These are phyloP conservation scores for Fennellomyces sp. DNA, from an alignment of 371 early-diverging fungal species.

Conservation along the genomic window DNA sequence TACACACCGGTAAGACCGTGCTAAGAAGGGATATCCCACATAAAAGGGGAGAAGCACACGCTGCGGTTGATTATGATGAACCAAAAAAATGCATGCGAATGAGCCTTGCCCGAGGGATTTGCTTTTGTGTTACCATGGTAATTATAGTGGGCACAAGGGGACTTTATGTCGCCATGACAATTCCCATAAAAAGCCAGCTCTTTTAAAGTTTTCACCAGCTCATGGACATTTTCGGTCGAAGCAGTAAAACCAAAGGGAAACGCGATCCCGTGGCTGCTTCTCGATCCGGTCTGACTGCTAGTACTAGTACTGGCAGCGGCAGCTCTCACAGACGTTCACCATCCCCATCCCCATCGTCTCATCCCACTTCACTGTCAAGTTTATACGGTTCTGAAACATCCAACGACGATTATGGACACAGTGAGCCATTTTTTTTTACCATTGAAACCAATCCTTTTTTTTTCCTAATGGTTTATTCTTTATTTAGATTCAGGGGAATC, in stretches of 20 bases:
- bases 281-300: not conserved
- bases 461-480: too few relatives aligned
- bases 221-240: constrained; percentile 33
- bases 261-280: constrained; percentile 18
- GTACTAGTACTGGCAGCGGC: constrained; percentile 7
- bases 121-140: too few relatives aligned
- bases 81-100: too few relatives aligned
- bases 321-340: not conserved
- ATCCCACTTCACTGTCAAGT: constrained; percentile 11
- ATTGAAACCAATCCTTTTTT: not conserved
- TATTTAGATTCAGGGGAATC: constrained; percentile 14
- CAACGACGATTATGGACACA: constrained; percentile 19
- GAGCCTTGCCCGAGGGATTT: too few relatives aligned
- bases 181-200: too few relatives aligned
- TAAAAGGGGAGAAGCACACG: too few relatives aligned
- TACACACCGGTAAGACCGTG: too few relatives aligned
- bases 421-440: not conserved
- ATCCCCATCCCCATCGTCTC: constrained; percentile 14
- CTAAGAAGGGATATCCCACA: too few relatives aligned
- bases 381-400: constrained; percentile 12
- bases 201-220: too few relatives aligned
- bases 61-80: too few relatives aligned
- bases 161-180: too few relatives aligned
- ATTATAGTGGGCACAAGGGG: too few relatives aligned
- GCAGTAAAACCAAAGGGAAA: constrained; percentile 27